phyloP scores from a whole-genome alignment of 805 yeast genomes.

The Ogataea degrootiae region DNA sequence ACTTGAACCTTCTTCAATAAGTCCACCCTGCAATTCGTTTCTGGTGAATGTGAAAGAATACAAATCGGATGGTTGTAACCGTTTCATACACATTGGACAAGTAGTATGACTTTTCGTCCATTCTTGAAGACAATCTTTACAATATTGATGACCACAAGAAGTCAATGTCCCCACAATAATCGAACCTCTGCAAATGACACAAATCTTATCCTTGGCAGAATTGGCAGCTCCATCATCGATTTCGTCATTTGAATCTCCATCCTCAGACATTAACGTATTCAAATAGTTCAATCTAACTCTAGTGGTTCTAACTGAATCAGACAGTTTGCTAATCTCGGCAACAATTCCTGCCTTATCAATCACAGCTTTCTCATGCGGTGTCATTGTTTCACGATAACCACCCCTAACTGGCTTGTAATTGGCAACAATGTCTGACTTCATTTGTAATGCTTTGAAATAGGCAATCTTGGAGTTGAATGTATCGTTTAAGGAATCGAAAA shows the following conservation, averaged over 20 bases:
- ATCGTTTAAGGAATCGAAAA: constrained; percentile 49
- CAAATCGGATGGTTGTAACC: constrained; percentile 44
- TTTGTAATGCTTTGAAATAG: constrained; percentile 82
- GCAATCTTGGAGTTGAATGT: constrained; percentile 76
- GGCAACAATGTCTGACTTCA: constrained; percentile 75
- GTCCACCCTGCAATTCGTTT: constrained; percentile 45
- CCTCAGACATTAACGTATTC: constrained; percentile 30
- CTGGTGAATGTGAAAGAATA: constrained; percentile 65
- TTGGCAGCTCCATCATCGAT: constrained; percentile 22
- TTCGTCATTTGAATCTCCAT: constrained; percentile 17
- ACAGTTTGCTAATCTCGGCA: constrained; percentile 9
- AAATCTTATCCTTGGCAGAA: constrained; percentile 39
- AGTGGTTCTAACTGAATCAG: constrained; percentile 23
- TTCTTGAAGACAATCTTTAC: constrained; percentile 69
- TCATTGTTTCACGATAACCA: constrained; percentile 1
- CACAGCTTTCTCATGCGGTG: constrained; percentile 21
- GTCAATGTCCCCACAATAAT: constrained; percentile 77
- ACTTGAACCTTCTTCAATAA: constrained; percentile 30
- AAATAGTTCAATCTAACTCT: constrained; percentile 46
- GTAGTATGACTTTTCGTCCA: constrained; percentile 55
- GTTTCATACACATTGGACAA: constrained; percentile 82
- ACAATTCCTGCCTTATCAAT: constrained; percentile 13
- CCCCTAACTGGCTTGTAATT: constrained; percentile 35
- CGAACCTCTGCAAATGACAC: constrained; percentile 73
- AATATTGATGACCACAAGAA: constrained; percentile 89